phyloP scores from a whole-genome alignment of 148 eudicot species.

The Euryodendron excelsum region DNA sequence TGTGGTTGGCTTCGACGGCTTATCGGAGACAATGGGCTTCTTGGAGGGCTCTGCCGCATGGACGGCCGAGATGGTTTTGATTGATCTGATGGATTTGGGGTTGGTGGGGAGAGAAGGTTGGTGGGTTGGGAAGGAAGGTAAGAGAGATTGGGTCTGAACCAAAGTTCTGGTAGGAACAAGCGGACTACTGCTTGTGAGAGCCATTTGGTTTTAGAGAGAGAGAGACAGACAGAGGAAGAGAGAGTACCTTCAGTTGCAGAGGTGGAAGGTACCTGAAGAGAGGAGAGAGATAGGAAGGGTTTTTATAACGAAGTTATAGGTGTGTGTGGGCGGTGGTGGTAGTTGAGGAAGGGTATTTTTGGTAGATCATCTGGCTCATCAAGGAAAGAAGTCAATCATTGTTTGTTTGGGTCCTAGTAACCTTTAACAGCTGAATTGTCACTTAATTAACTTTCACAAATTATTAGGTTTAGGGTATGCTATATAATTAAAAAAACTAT shows the following conservation, averaged over 20 bases:
- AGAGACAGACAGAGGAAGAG: background rate
- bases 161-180: conserved; percentile 30
- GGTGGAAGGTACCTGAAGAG: conserved; percentile 13
- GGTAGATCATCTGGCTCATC: no score
- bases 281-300: conserved; percentile 3
- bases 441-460: no score
- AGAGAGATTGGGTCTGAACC: background rate
- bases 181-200: conserved; percentile 35
- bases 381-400: no score
- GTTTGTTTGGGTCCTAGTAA: no score
- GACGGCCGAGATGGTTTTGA: conserved; percentile 43
- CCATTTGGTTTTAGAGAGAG: conserved; percentile 32
- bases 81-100: conserved; percentile 22
- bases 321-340: conserved; percentile 14
- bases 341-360: background rate
- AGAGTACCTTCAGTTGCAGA: no score
- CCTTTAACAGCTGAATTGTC: no score
- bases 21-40: conserved; percentile 33
- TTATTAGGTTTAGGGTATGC: no score
- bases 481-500: no score
- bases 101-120: conserved; percentile 22
- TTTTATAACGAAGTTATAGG: conserved; percentile 17
- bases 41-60: conserved; percentile 36
- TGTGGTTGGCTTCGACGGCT: background rate
- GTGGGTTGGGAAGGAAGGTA: conserved; percentile 7